Evolutionary conservation across 768 basidiomycete species (phyloP), one percentile per base, ranked within the genome.

Genomic region (Trametes gibbosa): DNA sequence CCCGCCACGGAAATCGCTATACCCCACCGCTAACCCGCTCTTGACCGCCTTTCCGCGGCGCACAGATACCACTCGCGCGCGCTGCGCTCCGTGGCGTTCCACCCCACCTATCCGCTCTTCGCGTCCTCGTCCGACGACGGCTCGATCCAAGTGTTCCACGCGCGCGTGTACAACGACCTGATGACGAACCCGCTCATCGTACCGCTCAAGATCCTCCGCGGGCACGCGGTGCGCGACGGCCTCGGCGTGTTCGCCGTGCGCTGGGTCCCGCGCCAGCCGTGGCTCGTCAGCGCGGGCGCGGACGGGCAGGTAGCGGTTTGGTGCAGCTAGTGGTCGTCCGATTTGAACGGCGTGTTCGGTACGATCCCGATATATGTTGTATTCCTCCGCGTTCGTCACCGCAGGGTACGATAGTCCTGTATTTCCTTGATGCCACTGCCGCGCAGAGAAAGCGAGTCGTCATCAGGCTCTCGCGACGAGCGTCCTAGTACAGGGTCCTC

Each of bases 181-280:
- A 90, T 97, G 85, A 95, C 92, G 45, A 96, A 99, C 74, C 96
- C 97, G 32, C 79, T 98, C 58, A 98, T 99, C 66, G 96, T 99
- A 1, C 97, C 97, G 19, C 77, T 99, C 68, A 98, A 98, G 75
- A 96, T 98, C 52, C 80, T 99, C 46, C 81, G 91, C 34, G 97
- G 95, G n/a, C 97, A 98, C 73, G 77, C 82, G 45, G 76, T 98
- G 53, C 82, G 75, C 59, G 92, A 95, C 29, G 91, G 90, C 1
- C 81, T 98, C 23, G 97, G 97, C 39, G 95, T 98, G 53, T 79
- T 98, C 58, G 90, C 94, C 68, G 77, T 95, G 57, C 85, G 81
- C 71, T 99, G 97, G 96, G 90, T 89, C 59, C 84, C 79, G 66
- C 84, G 84, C 63, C 87, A 95, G 61, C 95, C 96, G 53, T 98